These are phyloP conservation scores for Cercophora sp. DNA, from an alignment of 495 filamentous ascomycete genomes.

Conservation along the genomic window DNA sequence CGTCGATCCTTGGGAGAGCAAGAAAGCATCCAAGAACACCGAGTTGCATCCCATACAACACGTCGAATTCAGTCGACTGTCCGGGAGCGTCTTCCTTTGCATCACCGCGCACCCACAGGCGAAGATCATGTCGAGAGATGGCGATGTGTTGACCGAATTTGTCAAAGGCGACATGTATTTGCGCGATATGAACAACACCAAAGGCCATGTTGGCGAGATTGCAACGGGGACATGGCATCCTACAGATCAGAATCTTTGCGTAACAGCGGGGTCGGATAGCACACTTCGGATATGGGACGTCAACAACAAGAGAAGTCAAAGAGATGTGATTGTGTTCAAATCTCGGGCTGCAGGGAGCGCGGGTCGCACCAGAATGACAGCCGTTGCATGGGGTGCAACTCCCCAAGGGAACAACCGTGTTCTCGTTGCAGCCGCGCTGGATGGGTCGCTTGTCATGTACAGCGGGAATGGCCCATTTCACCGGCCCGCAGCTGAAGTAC, in stretches of 20 bases:
- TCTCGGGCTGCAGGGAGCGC: constrained; percentile 79
- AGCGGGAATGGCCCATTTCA: constrained; percentile 80
- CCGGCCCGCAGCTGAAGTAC: constrained; percentile 80
- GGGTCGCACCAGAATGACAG: constrained; percentile 89
- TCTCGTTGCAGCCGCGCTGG: constrained; percentile 81
- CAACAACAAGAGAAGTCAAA: constrained; percentile 79
- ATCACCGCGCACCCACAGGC: constrained; percentile 84
- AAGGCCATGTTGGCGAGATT: constrained; percentile 89
- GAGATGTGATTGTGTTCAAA: constrained; percentile 92
- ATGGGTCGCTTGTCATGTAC: constrained; percentile 92
- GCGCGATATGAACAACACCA: constrained; percentile 92
- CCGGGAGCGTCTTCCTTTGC: constrained; percentile 77
- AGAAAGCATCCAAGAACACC: constrained; percentile 59
- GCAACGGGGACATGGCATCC: constrained; percentile 87
- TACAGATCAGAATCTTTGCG: constrained; percentile 72
- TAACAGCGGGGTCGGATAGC: constrained; percentile 88
- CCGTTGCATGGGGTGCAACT: constrained; percentile 80
- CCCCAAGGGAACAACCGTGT: constrained; percentile 71
- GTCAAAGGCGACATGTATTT: constrained; percentile 98
- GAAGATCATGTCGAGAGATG: constrained; percentile 83
- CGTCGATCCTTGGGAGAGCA: constrained; percentile 78
- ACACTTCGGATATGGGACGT: constrained; percentile 96
- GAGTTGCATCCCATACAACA: constrained; percentile 87
- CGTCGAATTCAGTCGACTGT: constrained; percentile 78
- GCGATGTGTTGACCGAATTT: constrained; percentile 78